Base-by-base conservation (phyloP, 768 basidiomycete genomes). In the Hirschioporus abietinus region DNA sequence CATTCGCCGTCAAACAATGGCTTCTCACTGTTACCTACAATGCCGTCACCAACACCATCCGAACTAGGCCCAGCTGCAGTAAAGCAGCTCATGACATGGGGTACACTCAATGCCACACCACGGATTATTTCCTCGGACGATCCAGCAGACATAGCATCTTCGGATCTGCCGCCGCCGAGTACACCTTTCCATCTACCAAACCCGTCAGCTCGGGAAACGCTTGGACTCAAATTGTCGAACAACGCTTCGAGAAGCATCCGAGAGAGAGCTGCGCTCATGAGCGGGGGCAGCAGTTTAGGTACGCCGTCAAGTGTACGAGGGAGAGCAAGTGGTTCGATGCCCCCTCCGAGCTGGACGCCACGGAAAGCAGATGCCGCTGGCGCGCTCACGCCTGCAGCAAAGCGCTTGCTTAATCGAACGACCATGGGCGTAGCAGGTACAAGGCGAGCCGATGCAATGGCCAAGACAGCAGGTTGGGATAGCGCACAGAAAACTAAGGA, bases 1-100 rank as follows among this genome's bases (percentile, higher is more conserved):
- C 82, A 77, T 69, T 86, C 87, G 10, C 84, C 89, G 5, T 80
- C 79, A 18, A 76, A 77, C 63, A 79, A 79, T 67, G 82, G 81
- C 15, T 94, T 93, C 74, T 82, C 89, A 1, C 87, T 97, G 23
- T 89, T 99, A 24, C 89, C 94, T 17, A 86, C 87, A 65, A 77
- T 96, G 10, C 96, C 97, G 2, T 93, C 95, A 0, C 95, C 95
- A 1, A 92, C 91, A 7, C 89, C 95, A 0, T 84, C 88, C 6
- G 82, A 92, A 72, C 84, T 98, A 60, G 93, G 92, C 0, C 86
- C 95, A 1, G 79, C 82, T 5, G 91, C 93, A 0, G 83, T 99
- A 64, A 94, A 95, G 72, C 90, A 98, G 70, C 85, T 99, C 18
- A 95, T 99, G 91, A 99, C 97, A 15, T 96, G 94, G 95, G 97